Evolutionary conservation across 1,284 basidiomycete species (phyloP).

Genomic region (Trametes polyzona): DNA sequence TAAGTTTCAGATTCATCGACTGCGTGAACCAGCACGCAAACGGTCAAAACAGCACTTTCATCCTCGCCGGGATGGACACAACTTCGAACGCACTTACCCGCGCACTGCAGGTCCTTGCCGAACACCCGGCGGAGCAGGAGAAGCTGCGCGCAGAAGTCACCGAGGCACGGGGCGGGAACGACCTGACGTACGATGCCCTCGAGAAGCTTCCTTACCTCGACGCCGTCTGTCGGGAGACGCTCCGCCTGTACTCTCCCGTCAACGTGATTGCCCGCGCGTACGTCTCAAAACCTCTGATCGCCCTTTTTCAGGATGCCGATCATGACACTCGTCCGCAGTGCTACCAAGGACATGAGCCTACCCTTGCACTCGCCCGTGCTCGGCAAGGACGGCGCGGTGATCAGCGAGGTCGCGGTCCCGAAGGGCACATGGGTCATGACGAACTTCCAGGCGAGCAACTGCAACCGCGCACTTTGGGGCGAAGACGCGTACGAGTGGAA

Average conservation of each 20-base stretch:
- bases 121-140: slow-evolving; percentile 17
- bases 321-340: not conserved
- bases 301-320: too few relatives aligned
- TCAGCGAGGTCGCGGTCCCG: slow-evolving; percentile 16
- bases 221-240: slow-evolving; percentile 36
- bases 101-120: slow-evolving; percentile 30
- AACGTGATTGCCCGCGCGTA: slow-evolving; percentile 8
- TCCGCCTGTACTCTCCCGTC: slow-evolving; percentile 27
- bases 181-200: slow-evolving; percentile 34
- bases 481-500: slow-evolving; percentile 28
- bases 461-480: slow-evolving; percentile 24
- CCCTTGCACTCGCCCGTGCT: slow-evolving; percentile 13
- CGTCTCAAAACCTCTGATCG: not conserved
- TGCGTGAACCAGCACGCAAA: too few relatives aligned
- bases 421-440: slow-evolving; percentile 15
- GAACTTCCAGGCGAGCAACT: slow-evolving; percentile 16
- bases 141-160: slow-evolving; percentile 31
- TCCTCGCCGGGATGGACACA: slow-evolving; percentile 31
- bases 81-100: slow-evolving; percentile 32
- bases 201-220: slow-evolving; percentile 36
- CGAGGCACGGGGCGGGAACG: slow-evolving; percentile 21
- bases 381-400: slow-evolving; percentile 10
- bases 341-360: slow-evolving; percentile 11
- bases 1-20: slow-evolving; percentile 12
- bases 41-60: slow-evolving; percentile 7